Conservation (phyloP, 176 grass and related monocot genomes). For the Cenchrus fungigraminus region DNA sequence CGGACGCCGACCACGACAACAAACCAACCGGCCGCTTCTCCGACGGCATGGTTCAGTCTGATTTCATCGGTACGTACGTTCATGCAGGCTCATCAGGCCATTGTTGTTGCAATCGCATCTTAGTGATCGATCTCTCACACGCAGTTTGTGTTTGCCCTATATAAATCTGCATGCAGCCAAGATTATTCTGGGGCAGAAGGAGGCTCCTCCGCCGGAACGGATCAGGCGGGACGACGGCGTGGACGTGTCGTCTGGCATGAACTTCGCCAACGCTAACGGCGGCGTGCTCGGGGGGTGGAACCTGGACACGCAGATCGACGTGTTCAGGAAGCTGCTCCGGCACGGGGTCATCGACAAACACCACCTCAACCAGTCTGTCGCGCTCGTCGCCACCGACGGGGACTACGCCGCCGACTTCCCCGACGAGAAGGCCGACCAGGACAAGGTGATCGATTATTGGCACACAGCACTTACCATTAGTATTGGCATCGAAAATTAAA, state of each 20-base stretch:
- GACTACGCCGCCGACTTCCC: not conserved
- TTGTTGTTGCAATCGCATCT: too few relatives aligned
- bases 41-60: conserved; percentile 42
- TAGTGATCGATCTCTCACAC: not conserved
- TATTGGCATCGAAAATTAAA: too few relatives aligned
- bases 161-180: not conserved
- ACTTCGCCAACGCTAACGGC: conserved; percentile 46
- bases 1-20: not conserved
- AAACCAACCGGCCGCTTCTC: conserved; percentile 34
- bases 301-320: not conserved
- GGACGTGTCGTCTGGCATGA: conserved; percentile 47
- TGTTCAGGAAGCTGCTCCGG: not conserved
- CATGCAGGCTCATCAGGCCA: too few relatives aligned
- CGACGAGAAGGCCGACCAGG: not conserved
- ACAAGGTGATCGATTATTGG: not conserved
- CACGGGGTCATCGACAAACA: not conserved
- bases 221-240: not conserved
- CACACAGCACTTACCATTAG: not conserved
- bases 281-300: not conserved
- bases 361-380: not conserved
- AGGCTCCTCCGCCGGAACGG: not conserved
- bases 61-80: conserved; percentile 11
- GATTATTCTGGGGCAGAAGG: not conserved
- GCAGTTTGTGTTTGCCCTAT: not conserved
- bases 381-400: not conserved